Evolutionary conservation across 345 rosid genomes (phyloP).

Genomic region (Corchorus olitorius): DNA sequence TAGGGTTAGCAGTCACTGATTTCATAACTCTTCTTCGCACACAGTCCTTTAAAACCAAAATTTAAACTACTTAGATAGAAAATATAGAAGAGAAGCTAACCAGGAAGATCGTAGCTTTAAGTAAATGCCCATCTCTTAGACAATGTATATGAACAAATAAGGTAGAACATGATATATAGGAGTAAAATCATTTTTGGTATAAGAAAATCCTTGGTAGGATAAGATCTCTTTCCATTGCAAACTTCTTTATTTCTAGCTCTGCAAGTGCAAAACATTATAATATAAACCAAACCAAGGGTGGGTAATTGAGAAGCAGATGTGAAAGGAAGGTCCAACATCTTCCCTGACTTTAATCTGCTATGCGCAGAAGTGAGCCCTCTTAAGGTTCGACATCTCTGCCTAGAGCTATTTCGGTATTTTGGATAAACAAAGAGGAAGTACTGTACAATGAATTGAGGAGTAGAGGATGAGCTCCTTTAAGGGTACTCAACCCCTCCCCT

Average conservation of each 20-base stretch:
- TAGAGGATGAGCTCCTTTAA: neutral
- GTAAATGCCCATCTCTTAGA: neutral
- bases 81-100: neutral
- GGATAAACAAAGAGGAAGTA: neutral
- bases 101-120: neutral
- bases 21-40: conserved; percentile 84
- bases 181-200: neutral
- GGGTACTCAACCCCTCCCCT: neutral
- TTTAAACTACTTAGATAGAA: neutral
- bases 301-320: neutral
- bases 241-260: conserved; percentile 3
- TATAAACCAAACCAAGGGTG: neutral
- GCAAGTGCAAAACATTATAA: neutral
- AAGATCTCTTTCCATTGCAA: neutral
- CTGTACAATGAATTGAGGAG: neutral
- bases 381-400: neutral
- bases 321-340: neutral
- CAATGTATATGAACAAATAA: neutral
- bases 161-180: neutral
- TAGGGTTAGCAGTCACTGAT: conserved; percentile 65
- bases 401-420: neutral
- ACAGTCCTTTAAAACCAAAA: conserved; percentile 63
- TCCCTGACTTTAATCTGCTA: neutral
- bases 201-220: neutral
- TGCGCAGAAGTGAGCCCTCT: neutral